Evolutionary conservation across 1,139 yeast genomes (phyloP), one percentile per base, ranked within the genome.

Genomic region (Pichia sp.): DNA sequence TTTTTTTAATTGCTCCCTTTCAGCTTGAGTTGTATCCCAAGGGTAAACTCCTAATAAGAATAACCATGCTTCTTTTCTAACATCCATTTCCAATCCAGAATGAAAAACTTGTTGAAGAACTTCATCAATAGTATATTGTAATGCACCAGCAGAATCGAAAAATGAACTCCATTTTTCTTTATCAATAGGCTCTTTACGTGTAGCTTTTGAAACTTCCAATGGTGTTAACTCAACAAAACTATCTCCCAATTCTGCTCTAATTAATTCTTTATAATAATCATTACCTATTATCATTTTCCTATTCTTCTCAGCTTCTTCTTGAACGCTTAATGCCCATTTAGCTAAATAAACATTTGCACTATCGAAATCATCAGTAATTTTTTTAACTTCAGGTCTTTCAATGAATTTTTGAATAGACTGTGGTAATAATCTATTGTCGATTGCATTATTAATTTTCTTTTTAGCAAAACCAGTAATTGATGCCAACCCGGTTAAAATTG

Each of bases 281-380:
- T 79, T 80, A 50, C 86, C 69, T 56, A 80, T 76, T 53, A 78
- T 77, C 57, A 73, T 72, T 42, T 75, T 72, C 52, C 86, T 81
- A 43, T 85, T 78, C 56, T 76, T 78, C 59, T 87, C 94, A 1
- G 96, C 95, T 63, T 92, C 96, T 60, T 89, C 94, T 58, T 92
- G 94, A 30, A 92, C 95, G 39, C 89, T 89, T 59, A 88, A 78
- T 0, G 98, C 97, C 98, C 98, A 92, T 69, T 89, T 89, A 5
- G 98, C 97, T 53, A 92, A 72, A 64, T 89, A 92, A 4, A 89
- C 86, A 47, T 90, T 75, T 0, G 97, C 97, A 44, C 92, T 82
- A 60, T 90, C 97, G 63, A 89, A 92, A 55, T 92, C 98, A 56
- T 88, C 89, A 50, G 94, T 88, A 31, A 90, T 79, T 49, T 74